Evolutionary conservation across 495 filamentous ascomycete species (phyloP).

Genomic region (Hypomontagnella monticulosa): DNA sequence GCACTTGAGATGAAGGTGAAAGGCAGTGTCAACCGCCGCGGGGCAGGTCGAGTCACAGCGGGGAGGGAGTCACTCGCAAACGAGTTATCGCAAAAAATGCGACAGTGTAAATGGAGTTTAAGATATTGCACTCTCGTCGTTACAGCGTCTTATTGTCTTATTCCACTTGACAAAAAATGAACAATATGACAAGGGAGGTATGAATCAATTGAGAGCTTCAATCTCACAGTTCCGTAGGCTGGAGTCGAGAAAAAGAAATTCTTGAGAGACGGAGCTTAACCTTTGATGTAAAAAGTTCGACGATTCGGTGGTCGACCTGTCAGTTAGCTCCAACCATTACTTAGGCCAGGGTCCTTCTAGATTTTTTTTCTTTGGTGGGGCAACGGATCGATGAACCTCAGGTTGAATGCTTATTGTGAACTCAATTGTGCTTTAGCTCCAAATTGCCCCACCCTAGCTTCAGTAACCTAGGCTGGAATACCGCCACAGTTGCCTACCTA

Average conservation of each 20-base stretch:
- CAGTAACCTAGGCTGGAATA: too few species aligned
- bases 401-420: too few species aligned
- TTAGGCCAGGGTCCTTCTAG: slow-evolving; percentile 1
- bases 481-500: too few species aligned
- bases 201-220: not conserved
- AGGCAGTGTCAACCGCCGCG: slow-evolving; percentile 14
- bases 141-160: not conserved
- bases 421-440: not conserved
- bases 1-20: slow-evolving; percentile 3
- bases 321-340: not conserved
- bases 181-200: not conserved
- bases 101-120: slow-evolving; percentile 2
- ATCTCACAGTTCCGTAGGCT: too few species aligned
- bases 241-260: too few species aligned
- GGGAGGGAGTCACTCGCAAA: slow-evolving; percentile 30
- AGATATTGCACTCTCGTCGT: not conserved
- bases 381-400: too few species aligned
- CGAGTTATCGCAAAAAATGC: slow-evolving; percentile 1
- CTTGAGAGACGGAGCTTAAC: too few species aligned
- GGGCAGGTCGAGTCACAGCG: slow-evolving; percentile 25
- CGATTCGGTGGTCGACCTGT: not conserved
- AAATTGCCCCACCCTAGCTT: not conserved
- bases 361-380: slow-evolving; percentile 15
- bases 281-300: not conserved
- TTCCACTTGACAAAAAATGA: not conserved